phyloP scores from a whole-genome alignment of 495 filamentous ascomycete genomes.

The Cercophora sp. region DNA sequence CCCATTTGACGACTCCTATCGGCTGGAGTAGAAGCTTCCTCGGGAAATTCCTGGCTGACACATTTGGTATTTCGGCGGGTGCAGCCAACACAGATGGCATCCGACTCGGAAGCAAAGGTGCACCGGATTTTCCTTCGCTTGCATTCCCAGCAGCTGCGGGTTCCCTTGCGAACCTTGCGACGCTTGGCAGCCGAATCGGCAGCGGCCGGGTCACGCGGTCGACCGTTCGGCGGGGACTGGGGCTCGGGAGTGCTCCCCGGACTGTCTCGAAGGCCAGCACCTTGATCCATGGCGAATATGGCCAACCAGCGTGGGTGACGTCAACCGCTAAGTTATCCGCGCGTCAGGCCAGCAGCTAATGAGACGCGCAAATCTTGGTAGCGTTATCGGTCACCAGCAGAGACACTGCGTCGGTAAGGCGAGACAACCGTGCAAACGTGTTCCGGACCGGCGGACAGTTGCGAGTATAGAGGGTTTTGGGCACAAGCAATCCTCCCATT shows the following conservation, averaged over 20 bases:
- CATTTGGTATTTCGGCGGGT: constrained; percentile 36
- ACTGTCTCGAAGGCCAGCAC: no score
- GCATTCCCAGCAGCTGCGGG: constrained; percentile 51
- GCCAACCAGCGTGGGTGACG: no score
- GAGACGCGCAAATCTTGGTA: no score
- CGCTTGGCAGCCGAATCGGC: constrained; percentile 17
- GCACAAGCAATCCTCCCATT: background rate
- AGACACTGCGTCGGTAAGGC: no score
- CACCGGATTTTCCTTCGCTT: constrained; percentile 48
- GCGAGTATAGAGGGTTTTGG: background rate
- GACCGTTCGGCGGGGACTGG: background rate
- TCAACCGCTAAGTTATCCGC: no score
- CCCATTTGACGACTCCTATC: constrained; percentile 7
- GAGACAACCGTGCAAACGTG: no score
- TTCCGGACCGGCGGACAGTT: no score
- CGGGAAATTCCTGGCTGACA: constrained; percentile 41
- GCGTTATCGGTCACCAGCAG: no score
- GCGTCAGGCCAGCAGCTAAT: no score
- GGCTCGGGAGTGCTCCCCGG: no score
- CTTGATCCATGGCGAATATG: no score
- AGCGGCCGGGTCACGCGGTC: background rate
- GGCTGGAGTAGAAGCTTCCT: constrained; percentile 16
- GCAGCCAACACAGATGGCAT: constrained; percentile 41
- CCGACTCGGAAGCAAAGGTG: constrained; percentile 31
- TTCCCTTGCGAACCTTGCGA: constrained; percentile 45